phyloP scores from a whole-genome alignment of 495 filamentous ascomycete species.

The Viridothelium virens region DNA sequence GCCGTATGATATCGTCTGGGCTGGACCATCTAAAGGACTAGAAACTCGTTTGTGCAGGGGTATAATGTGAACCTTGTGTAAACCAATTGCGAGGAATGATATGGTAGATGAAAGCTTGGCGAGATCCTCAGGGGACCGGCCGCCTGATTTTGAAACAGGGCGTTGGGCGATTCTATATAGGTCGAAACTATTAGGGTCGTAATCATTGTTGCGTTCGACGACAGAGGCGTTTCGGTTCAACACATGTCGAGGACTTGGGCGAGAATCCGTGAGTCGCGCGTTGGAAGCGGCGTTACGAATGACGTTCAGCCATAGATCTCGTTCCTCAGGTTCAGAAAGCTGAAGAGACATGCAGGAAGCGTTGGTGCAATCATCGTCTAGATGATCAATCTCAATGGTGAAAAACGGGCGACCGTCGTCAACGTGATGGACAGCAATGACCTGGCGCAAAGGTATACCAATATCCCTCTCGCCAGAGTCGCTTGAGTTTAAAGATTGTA shows the following conservation, averaged over 20 bases:
- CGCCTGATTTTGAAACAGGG: slow-evolving; percentile 48
- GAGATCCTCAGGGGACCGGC: slow-evolving; percentile 66
- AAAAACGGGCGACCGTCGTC: slow-evolving; percentile 73
- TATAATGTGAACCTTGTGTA: slow-evolving; percentile 74
- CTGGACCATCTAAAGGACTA: slow-evolving; percentile 44
- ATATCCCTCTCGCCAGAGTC: slow-evolving; percentile 45
- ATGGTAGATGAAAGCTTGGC: slow-evolving; percentile 63
- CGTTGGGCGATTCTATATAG: slow-evolving; percentile 82
- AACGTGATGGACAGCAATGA: slow-evolving; percentile 70
- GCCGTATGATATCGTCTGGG: slow-evolving; percentile 53
- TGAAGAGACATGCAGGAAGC: slow-evolving; percentile 59
- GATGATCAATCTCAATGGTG: slow-evolving; percentile 65
- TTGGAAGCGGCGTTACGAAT: slow-evolving; percentile 56
- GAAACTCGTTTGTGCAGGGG: slow-evolving; percentile 61
- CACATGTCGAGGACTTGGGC: slow-evolving; percentile 53
- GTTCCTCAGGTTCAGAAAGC: slow-evolving; percentile 62
- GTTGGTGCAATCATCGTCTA: slow-evolving; percentile 64
- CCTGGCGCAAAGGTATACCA: slow-evolving; percentile 59
- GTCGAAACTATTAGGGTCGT: slow-evolving; percentile 60
- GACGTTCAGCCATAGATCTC: slow-evolving; percentile 64
- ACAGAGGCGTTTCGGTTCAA: slow-evolving; percentile 57
- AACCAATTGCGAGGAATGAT: slow-evolving; percentile 79
- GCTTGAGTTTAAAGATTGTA: slow-evolving; percentile 42
- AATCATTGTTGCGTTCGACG: slow-evolving; percentile 66
- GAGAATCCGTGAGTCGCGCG: slow-evolving; percentile 44